These are phyloP conservation scores for Diaporthe sp. DNA, from an alignment of 2,329 filamentous ascomycete genomes.

Conservation along the genomic window DNA sequence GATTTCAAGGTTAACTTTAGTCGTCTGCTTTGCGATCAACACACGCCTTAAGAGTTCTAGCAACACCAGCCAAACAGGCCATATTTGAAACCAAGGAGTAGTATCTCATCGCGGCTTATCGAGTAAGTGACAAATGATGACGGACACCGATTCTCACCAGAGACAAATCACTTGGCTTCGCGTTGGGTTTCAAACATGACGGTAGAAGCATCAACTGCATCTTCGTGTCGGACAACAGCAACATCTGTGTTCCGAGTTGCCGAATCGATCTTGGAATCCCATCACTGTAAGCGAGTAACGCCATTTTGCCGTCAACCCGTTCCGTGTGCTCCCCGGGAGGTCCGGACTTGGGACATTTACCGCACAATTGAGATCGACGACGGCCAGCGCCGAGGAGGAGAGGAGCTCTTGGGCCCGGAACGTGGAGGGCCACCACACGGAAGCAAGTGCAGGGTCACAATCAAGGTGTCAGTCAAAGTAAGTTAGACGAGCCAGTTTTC, in stretches of 20 bases:
- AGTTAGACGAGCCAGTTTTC: not conserved
- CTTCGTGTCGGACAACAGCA: not conserved
- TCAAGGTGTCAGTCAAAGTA: not conserved
- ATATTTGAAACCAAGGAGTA: not conserved
- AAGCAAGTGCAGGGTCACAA: not conserved
- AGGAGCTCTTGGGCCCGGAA: not conserved
- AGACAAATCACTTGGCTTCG: not conserved
- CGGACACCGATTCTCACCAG: not conserved
- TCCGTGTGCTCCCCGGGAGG: not conserved
- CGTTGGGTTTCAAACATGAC: not conserved
- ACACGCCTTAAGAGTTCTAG: not conserved
- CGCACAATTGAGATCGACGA: conserved; percentile 33
- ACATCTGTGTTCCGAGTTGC: too few relatives aligned
- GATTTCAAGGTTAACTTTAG: not conserved
- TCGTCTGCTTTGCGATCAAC: not conserved
- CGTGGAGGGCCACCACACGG: not conserved
- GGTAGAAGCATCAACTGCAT: not conserved
- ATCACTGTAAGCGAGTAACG: not conserved
- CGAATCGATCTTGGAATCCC: not conserved
- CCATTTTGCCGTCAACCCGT: not conserved
- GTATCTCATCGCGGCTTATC: not conserved
- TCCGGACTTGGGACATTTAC: not conserved
- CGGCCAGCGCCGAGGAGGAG: conserved; percentile 12
- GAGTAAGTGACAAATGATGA: not conserved
- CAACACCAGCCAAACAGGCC: not conserved